Base-by-base conservation (phyloP, 1,284 basidiomycete genomes). In the Leccinum cinnamomeum region DNA sequence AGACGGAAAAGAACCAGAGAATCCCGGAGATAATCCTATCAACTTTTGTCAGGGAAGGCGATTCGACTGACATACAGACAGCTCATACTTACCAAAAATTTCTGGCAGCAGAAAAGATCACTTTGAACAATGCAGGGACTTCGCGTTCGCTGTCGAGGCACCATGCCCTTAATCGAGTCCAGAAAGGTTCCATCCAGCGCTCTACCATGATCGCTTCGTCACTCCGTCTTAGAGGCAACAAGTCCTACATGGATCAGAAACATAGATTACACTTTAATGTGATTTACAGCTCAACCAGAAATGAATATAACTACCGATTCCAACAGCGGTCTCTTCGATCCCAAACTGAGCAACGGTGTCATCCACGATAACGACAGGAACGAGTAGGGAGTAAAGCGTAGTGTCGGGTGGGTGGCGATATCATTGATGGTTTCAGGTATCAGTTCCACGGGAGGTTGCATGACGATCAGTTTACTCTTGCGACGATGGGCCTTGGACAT, bases 271-370 rank as follows among this genome's bases (percentile, higher is more conserved):
- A 68, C 56, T 53, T 65, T 62, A 63, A 69, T 54, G 20, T 60
- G 60, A 61, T 61, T 33, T 70, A 71, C 64, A 69, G 3, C 5
- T 71, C 33, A 69, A 11, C 67, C 66, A 64, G 65, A 70, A 65
- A 56, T 35, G 23, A 65, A 72, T 62, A 73, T 72, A 71, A 70
- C 70, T 70, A 73, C 70, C 70, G 70, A 70, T 71, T 71, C 70
- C 66, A 73, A 59, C 64, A 71, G 63, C n/a, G 70, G 70, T 44
- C 70, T 66, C 64, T 72, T 71, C 44, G 68, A 62, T 53, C 70
- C 70, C 64, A 71, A 57, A 20, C 46, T 55, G 57, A 71, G 65
- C 59, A 71, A 61, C 8, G 70, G 70, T n/a, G 70, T 72, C 62
- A 71, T 62, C 70, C 70, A 71, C 14, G 70, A 65, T 33, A 71